Conservation (phyloP, 1,284 basidiomycete genomes). For the Paramarasmius palmivorus region DNA sequence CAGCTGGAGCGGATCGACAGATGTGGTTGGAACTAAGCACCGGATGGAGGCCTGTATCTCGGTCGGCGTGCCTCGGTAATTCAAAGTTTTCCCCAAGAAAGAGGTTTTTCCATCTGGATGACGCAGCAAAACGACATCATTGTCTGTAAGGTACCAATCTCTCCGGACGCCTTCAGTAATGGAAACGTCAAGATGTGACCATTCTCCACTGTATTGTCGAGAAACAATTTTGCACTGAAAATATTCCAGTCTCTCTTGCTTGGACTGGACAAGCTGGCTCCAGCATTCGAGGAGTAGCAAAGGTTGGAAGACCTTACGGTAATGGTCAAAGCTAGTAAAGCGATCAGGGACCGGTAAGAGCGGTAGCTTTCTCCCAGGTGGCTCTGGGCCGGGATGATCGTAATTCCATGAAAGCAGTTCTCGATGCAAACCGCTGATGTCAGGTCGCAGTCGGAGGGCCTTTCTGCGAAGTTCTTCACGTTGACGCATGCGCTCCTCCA, state of each 20-base stretch:
- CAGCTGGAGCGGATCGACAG: slow-evolving; percentile 54
- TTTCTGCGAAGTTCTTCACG: slow-evolving; percentile 65
- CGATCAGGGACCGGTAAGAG: slow-evolving; percentile 57
- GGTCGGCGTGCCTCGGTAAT: slow-evolving; percentile 54
- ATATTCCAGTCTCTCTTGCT: slow-evolving; percentile 58
- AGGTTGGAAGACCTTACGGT: slow-evolving; percentile 80
- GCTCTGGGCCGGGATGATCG: slow-evolving; percentile 61
- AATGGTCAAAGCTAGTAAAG: slow-evolving; percentile 72
- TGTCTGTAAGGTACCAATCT: slow-evolving; percentile 78
- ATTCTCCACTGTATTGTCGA: slow-evolving; percentile 70
- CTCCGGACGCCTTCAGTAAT: slow-evolving; percentile 58
- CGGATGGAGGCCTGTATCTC: slow-evolving; percentile 54
- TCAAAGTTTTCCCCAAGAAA: slow-evolving; percentile 79
- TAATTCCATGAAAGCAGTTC: slow-evolving; percentile 90
- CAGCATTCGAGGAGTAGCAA: slow-evolving; percentile 92
- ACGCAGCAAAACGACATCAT: slow-evolving; percentile 75
- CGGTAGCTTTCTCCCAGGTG: slow-evolving; percentile 45
- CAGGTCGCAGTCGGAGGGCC: slow-evolving; percentile 78
- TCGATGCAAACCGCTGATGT: slow-evolving; percentile 79
- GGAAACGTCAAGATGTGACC: slow-evolving; percentile 70
- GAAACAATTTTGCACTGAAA: slow-evolving; percentile 62
- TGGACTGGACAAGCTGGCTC: slow-evolving; percentile 83
- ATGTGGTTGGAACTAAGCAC: slow-evolving; percentile 43
- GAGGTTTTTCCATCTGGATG: slow-evolving; percentile 50
- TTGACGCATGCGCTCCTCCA: slow-evolving; percentile 50